These are phyloP conservation scores for Samsoniella hepiali DNA, from an alignment of 2,329 filamentous ascomycete genomes.

Conservation along the genomic window DNA sequence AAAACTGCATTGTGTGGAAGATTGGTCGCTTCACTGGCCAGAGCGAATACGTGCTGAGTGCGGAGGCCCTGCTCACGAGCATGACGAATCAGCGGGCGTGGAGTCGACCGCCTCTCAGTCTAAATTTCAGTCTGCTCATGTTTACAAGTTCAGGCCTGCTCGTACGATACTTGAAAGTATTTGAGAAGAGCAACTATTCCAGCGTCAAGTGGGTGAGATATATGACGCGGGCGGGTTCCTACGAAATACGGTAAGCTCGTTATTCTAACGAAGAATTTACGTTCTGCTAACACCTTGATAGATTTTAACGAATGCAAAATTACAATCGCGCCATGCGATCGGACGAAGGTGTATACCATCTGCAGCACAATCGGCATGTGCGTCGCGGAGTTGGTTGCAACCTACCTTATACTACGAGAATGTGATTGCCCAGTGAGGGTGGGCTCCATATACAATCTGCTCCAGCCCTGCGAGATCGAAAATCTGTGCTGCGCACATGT, in stretches of 20 bases:
- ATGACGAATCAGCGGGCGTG: conserved; percentile 99
- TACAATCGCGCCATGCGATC: not conserved
- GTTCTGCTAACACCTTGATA: conserved; percentile 20
- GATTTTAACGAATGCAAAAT: conserved; percentile 29
- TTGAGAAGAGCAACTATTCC: conserved; percentile 98
- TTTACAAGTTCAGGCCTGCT: conserved; percentile 92
- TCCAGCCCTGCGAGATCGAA: not conserved
- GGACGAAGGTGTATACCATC: not conserved
- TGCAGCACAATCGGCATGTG: not conserved
- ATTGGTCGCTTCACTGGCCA: conserved; percentile 98
- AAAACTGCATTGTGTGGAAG: conserved; percentile 99
- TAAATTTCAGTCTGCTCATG: conserved; percentile 95
- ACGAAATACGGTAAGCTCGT: conserved; percentile 76
- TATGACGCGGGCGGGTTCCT: conserved; percentile 96
- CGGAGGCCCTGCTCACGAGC: conserved; percentile 86
- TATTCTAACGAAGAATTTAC: not conserved
- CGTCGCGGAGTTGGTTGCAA: not conserved
- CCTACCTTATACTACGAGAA: not conserved
- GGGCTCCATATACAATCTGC: not conserved
- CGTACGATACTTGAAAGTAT: conserved; percentile 95
- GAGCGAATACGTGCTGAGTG: conserved; percentile 90
- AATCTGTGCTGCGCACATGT: not conserved
- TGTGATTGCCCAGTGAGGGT: not conserved
- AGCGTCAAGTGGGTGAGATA: conserved; percentile 99
- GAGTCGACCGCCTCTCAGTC: conserved; percentile 86